Percentiles rank a stretch among this genome's conserved stretches.
Conservation (phyloP, 768 basidiomycete genomes). For the Mycena vitilis region DNA sequence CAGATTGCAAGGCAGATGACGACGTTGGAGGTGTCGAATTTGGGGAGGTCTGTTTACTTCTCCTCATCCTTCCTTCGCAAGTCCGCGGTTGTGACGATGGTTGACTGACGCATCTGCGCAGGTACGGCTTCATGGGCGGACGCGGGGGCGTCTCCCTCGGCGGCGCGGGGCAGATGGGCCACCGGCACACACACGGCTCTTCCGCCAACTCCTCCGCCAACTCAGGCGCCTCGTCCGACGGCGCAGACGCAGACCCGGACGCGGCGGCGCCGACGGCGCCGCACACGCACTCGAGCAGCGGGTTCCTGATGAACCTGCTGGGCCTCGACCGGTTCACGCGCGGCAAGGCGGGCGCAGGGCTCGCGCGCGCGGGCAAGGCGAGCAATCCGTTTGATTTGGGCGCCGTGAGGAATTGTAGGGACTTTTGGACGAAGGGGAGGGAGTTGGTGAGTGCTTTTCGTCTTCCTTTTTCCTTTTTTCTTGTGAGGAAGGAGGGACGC, state of each 20-base stretch:
- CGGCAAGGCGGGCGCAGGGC: constrained; percentile 88
- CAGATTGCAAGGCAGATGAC: constrained; percentile 96
- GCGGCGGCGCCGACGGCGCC: constrained; percentile 55
- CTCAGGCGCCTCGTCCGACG: constrained; percentile 22
- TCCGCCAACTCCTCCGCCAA: constrained; percentile 28
- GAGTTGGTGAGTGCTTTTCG: constrained; percentile 63
- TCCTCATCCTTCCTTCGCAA: too few species aligned
- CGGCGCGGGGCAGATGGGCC: constrained; percentile 85
- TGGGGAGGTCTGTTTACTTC: constrained; percentile 90
- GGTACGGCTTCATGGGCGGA: constrained; percentile 62
- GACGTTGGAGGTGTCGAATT: constrained; percentile 94
- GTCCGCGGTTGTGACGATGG: too few species aligned
- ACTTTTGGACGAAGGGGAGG: constrained; percentile 92
- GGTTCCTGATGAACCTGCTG: constrained; percentile 89
- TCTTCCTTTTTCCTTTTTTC: too few species aligned
- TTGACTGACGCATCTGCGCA: neutral
- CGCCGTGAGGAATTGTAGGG: constrained; percentile 80
- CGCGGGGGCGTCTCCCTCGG: constrained; percentile 75
- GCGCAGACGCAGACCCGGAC: constrained; percentile 61
- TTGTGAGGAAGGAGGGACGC: too few species aligned
- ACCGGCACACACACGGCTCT: constrained; percentile 54
- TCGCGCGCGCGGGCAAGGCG: constrained; percentile 79
- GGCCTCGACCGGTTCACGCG: constrained; percentile 96
- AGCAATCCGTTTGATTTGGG: constrained; percentile 95
- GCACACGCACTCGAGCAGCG: constrained; percentile 63